phyloP scores from a whole-genome alignment of 176 grass and related monocot species.

The barley (Hordeum vulgare) region MorexV3_pseudomolecules_assembly NC_058524.1:43244256-43244755 shows the following conservation, averaged over 20 bases:
- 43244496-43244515: not conserved
- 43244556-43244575: not conserved
- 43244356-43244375: slow-evolving; percentile 42
- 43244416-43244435: slow-evolving; percentile 11
- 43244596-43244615: not conserved
- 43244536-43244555: not conserved
- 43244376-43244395: slow-evolving; percentile 37
- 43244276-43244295: slow-evolving; percentile 27
- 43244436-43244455: not conserved
- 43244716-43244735: too few species aligned
- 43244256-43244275: slow-evolving; percentile 18
- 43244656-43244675: not conserved
- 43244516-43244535: not conserved
- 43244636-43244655: too few species aligned
- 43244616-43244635: not conserved
- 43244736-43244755: not conserved
- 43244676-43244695: not conserved
- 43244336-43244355: slow-evolving; percentile 31
- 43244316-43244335: slow-evolving; percentile 19
- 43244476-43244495: slow-evolving; percentile 1
- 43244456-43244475: not conserved
- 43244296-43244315: slow-evolving; percentile 50
- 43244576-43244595: not conserved
- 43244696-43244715: too few species aligned
- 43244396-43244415: slow-evolving; percentile 23